Evolutionary conservation across 768 basidiomycete genomes (phyloP), one percentile per base, ranked within the genome.

Genomic region (Arthromyces matolae): DNA sequence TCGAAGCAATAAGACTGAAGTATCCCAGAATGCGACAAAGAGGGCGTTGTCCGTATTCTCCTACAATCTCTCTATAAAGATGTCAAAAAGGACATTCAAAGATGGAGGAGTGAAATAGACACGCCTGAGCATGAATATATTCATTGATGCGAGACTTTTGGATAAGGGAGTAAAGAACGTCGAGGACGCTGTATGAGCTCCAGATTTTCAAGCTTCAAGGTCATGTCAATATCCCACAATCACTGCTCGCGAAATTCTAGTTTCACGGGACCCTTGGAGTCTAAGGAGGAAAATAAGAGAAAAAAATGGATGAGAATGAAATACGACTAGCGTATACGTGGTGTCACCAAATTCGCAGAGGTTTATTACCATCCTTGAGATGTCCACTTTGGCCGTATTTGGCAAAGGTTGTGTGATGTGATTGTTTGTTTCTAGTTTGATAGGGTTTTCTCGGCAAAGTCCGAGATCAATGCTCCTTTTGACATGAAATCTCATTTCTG

Each of bases 101-200:
- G 38, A 20, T 37, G 24, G 25, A 0, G 42, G 3, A n/a, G 18
- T 42, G 5, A n/a, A n/a, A n/a, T n/a, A n/a, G n/a, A n/a, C n/a
- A n/a, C n/a, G n/a, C n/a, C 49, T 84, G 79, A 6, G 95, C 94
- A 50, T 73, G 63, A 50, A 99, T 83, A 68, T 93, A 90, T 64
- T 97, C 93, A 67, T 94, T 93, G 68, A 93, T 89, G 66, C 84
- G 85, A 5, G 89, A 91, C 69, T 98, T 98, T 79, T 98, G 95
- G 54, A 99, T 94, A 58, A 99, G 79, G 16, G 93, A 97, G 73
- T 99, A 99, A 22, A 99, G 78, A 31, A 99, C 95, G 70, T 99
- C 98, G 59, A 99, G 78, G 22, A 98, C 95, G 53, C 89, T 93
- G 73, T 99, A 99, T 42, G 93, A 95, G 59, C 88, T 93, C 96